Evolutionary conservation across 1,139 yeast genomes (phyloP), one percentile per base, ranked within the genome.

Genomic region (Debaryomyces nepalensis): DNA sequence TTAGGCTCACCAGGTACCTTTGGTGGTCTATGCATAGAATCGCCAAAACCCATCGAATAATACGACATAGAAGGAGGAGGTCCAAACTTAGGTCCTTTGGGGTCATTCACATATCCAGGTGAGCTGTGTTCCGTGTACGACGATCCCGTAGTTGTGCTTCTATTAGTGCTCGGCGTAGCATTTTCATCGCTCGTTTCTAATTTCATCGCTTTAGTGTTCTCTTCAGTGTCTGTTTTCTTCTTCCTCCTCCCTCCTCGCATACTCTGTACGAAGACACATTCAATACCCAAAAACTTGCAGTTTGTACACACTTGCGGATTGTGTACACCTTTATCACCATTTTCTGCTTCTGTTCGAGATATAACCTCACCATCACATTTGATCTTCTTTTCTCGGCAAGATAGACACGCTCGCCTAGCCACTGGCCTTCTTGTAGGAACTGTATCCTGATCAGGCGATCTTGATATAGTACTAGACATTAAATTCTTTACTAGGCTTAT

Each of bases 381-480:
- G 49, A 81, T 72, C 52, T 81, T 81, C 63, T 79, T 79, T 48
- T 79, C 84, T 21, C 87, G 75, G 49, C 87, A 81, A 11, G 79
- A 70, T 12, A 81, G 63, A 54, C 87, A 81, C 0, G 87, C 86
- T 33, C 82, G 63, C 39, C 80, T 68, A 1, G 86, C 83, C 4
- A 81, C 86, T 19, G 59, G 59, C 4, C 63, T 50, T 34, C 55
- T 43, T 4, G 47, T 20, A 4, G 21, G 15, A 20, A 15, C 5
- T 12, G 19, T 7, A 4, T 21, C 26, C 10, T 30, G 26, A 19
- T 12, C 34, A 23, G 30, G 3, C 12, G 36, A 31, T 22, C 26
- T 15, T 22, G 16, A 8, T 23, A 26, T 11, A 24, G 23, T 19
- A 9, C 12, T 30, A 19, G 37, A 38, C 41, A 38, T 38, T 5